phyloP scores from a whole-genome alignment of 768 basidiomycete genomes.

The Leccinum obscurum region DNA sequence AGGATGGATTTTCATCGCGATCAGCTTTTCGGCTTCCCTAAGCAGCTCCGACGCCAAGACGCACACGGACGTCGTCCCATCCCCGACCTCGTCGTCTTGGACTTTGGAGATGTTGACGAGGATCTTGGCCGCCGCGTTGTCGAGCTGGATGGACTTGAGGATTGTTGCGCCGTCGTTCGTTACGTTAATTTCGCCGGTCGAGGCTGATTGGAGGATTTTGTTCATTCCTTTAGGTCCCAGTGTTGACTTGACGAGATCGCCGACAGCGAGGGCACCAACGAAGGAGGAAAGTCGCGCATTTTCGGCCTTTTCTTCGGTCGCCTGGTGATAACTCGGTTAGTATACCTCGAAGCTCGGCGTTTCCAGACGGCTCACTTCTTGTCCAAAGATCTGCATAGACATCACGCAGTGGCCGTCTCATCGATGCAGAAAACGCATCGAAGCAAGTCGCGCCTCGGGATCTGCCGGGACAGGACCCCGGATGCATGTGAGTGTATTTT shows the following conservation, averaged over 20 bases:
- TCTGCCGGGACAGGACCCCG: neutral
- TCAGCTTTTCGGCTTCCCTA: conserved; percentile 93
- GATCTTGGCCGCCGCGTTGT: conserved; percentile 99
- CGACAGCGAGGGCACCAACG: conserved; percentile 94
- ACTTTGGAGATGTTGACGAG: conserved; percentile 99
- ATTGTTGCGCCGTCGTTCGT: conserved; percentile 99
- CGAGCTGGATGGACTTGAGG: conserved; percentile 94
- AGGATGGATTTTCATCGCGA: conserved; percentile 91
- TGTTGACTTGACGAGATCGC: conserved; percentile 98
- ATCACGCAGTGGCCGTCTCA: conserved; percentile 1
- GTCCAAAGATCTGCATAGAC: conserved; percentile 69
- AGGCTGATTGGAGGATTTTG: conserved; percentile 94
- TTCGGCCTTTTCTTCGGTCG: conserved; percentile 94
- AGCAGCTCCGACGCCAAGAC: conserved; percentile 90
- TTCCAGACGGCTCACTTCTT: conserved; percentile 44
- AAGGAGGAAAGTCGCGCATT: conserved; percentile 98
- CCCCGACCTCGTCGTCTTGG: conserved; percentile 99
- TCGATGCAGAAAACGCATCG: neutral
- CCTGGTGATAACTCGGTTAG: conserved; percentile 41
- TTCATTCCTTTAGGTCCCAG: conserved; percentile 99
- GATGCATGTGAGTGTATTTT: neutral
- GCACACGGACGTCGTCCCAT: conserved; percentile 90
- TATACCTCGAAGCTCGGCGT: neutral
- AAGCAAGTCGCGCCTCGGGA: neutral
- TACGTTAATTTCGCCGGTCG: conserved; percentile 90